These are phyloP conservation scores for Salix purpurea DNA, from an alignment of 345 rosid species.

Conservation along the genomic window DNA sequence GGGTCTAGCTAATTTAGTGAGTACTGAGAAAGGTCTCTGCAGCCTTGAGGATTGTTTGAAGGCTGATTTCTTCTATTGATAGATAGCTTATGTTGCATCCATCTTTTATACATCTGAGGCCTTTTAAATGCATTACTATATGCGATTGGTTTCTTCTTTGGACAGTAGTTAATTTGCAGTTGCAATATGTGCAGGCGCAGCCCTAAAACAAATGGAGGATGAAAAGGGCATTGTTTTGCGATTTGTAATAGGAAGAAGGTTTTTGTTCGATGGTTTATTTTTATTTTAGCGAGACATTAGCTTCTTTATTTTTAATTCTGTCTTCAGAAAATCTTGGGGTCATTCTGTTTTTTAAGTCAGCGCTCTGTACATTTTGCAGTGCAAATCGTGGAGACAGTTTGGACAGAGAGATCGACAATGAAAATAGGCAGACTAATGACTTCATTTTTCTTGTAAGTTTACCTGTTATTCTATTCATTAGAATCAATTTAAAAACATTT, in stretches of 20 bases:
- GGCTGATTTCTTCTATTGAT: neutral
- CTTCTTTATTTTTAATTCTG: constrained; percentile 10
- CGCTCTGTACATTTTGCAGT: constrained; percentile 37
- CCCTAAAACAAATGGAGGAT: constrained; percentile 51
- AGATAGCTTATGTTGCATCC: neutral
- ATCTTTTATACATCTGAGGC: neutral
- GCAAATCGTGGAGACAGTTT: constrained; percentile 42
- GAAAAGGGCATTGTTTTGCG: constrained; percentile 71
- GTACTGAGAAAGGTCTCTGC: too few relatives aligned
- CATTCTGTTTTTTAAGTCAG: neutral
- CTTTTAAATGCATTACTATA: neutral
- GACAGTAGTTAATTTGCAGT: constrained; percentile 15
- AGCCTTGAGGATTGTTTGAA: too few relatives aligned
- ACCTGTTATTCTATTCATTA: constrained; percentile 9
- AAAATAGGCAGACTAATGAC: constrained; percentile 42
- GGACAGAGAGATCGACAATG: constrained; percentile 40
- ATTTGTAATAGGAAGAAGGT: constrained; percentile 97
- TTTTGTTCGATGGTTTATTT: constrained; percentile 5
- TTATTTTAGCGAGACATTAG: neutral
- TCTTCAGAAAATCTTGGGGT: neutral
- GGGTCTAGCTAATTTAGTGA: neutral
- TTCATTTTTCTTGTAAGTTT: constrained; percentile 48
- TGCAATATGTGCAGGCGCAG: constrained; percentile 43
- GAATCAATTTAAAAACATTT: neutral
- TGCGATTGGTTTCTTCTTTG: neutral